phyloP scores from a whole-genome alignment of 2,329 filamentous ascomycete genomes.

The Lachnellula suecica region DNA sequence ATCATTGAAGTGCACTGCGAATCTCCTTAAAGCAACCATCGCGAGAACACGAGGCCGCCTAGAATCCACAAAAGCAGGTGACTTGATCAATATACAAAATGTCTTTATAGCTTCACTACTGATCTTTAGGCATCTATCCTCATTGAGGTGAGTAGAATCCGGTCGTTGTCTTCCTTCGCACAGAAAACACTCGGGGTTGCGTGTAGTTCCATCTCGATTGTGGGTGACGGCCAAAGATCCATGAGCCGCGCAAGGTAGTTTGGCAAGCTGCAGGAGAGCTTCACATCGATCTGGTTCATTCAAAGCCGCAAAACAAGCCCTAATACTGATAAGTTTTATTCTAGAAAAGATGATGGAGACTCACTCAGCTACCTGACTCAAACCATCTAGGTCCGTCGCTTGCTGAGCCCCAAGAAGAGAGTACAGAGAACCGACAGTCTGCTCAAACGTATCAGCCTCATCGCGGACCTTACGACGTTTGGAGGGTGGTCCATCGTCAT shows the following conservation, averaged over 20 bases:
- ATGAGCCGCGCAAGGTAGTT: slow-evolving; percentile 55
- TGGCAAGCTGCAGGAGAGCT: slow-evolving; percentile 54
- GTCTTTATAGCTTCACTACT: slow-evolving; percentile 42
- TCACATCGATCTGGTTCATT: slow-evolving; percentile 50
- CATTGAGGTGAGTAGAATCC: slow-evolving; percentile 15
- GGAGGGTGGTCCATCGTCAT: slow-evolving; percentile 17
- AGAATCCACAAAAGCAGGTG: slow-evolving; percentile 49
- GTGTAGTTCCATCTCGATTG: slow-evolving; percentile 29
- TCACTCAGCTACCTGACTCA: slow-evolving; percentile 49
- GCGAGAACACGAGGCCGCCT: slow-evolving; percentile 65
- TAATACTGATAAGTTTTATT: slow-evolving; percentile 20
- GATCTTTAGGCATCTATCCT: slow-evolving; percentile 15
- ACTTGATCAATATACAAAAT: slow-evolving; percentile 45
- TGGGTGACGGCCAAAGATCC: slow-evolving; percentile 38
- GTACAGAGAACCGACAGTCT: slow-evolving; percentile 35
- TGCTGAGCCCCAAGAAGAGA: slow-evolving; percentile 35
- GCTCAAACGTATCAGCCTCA: slow-evolving; percentile 26
- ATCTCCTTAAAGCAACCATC: slow-evolving; percentile 68
- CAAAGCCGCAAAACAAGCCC: slow-evolving; percentile 44
- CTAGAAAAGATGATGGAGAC: slow-evolving; percentile 27
- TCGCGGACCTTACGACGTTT: slow-evolving; percentile 35
- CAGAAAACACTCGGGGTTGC: slow-evolving; percentile 26
- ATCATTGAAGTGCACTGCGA: slow-evolving; percentile 66
- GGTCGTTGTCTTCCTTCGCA: slow-evolving; percentile 26
- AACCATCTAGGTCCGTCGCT: slow-evolving; percentile 35